Evolutionary conservation across 148 eudicot species (phyloP), one percentile per base, ranked within the genome.

Genomic region (Camellia lanceoleosa): DNA sequence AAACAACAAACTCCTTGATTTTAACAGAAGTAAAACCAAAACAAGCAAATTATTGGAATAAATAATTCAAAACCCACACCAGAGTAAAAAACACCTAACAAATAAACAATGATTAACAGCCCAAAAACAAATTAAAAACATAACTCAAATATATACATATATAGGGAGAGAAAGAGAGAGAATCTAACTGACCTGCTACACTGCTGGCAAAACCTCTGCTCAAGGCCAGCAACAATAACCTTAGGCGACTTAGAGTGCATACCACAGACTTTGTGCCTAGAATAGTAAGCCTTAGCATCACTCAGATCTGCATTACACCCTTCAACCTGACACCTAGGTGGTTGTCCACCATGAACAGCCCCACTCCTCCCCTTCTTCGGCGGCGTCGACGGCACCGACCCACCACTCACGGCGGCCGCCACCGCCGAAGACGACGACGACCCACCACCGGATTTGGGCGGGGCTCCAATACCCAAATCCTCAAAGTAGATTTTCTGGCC

Each of bases 141-240:
- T 44, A 49, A 43, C 38, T 41, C 73, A 76, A 54, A 64, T 19
- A 62, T 41, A 75, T 68, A 78, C 42, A 15, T 5, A 51, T 5
- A 14, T 77, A 59, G 7, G 41, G 56, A 76, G 55, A 5, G 59
- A 67, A 56, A 46, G 7, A 20, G 58, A 54, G 3, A 73, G 23
- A 64, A 58, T 65, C 60, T 49, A 80, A 23, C 67, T 20, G 60
- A 92, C 97, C 97, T 89, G 92, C 98, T 95, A 74, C 98, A 95
- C 90, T 95, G 97, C 87, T 95, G 98, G 87, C 98, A 95, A 85
- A 95, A 95, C 68, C 98, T 84, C 80, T 95, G 97, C 68, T 90
- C 82, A 85, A 91, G 59, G 16, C 98, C 98, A 66, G 62, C 80
- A 85, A 95, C 98, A 83, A 87, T 76, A 30, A 95, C 98, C 81